Conservation (phyloP, 1,284 basidiomycete species). For the Ceratorhiza oryzae-sativae region DNA sequence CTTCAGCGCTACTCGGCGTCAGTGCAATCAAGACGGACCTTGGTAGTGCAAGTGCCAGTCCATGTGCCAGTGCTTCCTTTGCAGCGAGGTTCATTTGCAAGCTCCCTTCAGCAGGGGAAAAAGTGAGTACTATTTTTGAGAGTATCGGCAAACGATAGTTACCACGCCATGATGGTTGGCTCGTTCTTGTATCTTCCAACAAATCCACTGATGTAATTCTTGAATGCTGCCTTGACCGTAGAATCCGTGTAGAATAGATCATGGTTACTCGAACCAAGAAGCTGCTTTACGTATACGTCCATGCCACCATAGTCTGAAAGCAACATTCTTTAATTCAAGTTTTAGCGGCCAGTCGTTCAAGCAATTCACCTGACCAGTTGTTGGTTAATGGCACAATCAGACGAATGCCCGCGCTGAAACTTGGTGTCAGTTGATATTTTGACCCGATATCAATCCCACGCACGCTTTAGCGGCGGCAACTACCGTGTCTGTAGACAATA, state of each 20-base stretch:
- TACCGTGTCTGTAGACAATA: conserved; percentile 7
- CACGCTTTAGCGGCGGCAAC: conserved; percentile 18
- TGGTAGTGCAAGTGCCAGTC: conserved; percentile 40
- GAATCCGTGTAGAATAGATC: conserved; percentile 55
- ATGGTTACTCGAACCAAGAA: conserved; percentile 45
- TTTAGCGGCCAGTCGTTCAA: too few relatives aligned
- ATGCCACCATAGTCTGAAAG: conserved; percentile 59
- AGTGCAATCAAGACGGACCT: not conserved
- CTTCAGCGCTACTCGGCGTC: too few relatives aligned
- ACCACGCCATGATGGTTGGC: conserved; percentile 43
- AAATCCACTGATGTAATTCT: conserved; percentile 42
- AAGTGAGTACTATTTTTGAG: too few relatives aligned
- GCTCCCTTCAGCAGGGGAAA: conserved; percentile 29
- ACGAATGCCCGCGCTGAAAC: conserved; percentile 53
- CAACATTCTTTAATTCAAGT: too few relatives aligned
- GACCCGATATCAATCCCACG: not conserved
- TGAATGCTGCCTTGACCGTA: conserved; percentile 31
- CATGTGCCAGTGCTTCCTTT: conserved; percentile 37
- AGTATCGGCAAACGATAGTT: too few relatives aligned
- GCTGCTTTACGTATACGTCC: conserved; percentile 56
- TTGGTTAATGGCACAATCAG: conserved; percentile 65
- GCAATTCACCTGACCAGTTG: conserved; percentile 55
- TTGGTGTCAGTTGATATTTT: not conserved
- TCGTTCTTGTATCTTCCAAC: conserved; percentile 42
- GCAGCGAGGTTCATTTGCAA: conserved; percentile 44